A percentile compares a stretch with the other conserved stretches of the same genome.
These are phyloP conservation scores for Mucor piriformis DNA, from an alignment of 371 early-diverging fungal genomes.

Conservation along the genomic window DNA sequence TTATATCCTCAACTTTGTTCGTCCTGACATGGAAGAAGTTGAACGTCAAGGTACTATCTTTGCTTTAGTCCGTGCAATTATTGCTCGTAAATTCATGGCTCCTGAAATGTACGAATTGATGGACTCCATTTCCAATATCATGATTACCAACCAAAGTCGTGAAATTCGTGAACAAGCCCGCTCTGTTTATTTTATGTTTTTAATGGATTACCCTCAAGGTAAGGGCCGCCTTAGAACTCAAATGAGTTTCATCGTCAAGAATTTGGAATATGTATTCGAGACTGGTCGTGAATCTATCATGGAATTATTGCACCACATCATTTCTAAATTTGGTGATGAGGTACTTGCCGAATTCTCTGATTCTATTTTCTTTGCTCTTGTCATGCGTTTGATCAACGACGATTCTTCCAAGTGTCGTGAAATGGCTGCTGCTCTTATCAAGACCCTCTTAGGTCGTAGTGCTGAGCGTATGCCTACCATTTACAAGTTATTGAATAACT, in stretches of 20 bases:
- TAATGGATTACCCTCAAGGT: slow-evolving; percentile 94
- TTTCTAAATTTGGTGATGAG: slow-evolving; percentile 77
- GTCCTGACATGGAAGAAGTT: slow-evolving; percentile 88
- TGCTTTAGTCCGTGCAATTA: slow-evolving; percentile 81
- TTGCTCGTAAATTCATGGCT: slow-evolving; percentile 82
- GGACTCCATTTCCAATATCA: slow-evolving; percentile 73
- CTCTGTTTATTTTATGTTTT: slow-evolving; percentile 81
- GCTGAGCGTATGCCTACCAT: slow-evolving; percentile 56
- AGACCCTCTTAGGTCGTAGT: slow-evolving; percentile 62
- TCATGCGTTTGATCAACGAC: slow-evolving; percentile 86
- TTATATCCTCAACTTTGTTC: slow-evolving; percentile 76
- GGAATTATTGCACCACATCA: slow-evolving; percentile 78
- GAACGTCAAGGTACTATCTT: slow-evolving; percentile 86
- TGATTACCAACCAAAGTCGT: slow-evolving; percentile 85
- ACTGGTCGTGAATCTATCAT: slow-evolving; percentile 88
- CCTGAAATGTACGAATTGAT: slow-evolving; percentile 92
- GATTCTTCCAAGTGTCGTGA: slow-evolving; percentile 89
- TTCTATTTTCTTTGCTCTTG: slow-evolving; percentile 79
- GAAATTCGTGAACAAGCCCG: slow-evolving; percentile 86
- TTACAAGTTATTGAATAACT: slow-evolving; percentile 69
- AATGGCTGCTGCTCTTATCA: slow-evolving; percentile 81
- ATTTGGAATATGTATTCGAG: slow-evolving; percentile 88
- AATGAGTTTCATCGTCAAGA: slow-evolving; percentile 85
- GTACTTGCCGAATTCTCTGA: slow-evolving; percentile 77
- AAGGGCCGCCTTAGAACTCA: slow-evolving; percentile 74